Evolutionary conservation across 1,139 yeast genomes (phyloP).

Genomic region (Hansenula lynferdii): DNA sequence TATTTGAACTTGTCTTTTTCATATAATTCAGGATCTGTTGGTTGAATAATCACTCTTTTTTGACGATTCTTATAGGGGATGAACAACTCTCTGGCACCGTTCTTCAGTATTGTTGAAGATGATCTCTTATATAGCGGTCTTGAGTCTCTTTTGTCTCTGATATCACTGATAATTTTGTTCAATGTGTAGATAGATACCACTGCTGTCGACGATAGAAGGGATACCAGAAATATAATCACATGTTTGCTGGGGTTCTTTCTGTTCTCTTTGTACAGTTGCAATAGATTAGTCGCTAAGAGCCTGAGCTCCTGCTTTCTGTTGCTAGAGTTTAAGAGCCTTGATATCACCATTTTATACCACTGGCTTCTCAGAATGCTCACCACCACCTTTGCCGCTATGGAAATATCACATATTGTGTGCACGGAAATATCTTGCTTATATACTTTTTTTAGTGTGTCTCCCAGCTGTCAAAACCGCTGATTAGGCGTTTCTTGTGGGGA

Average conservation of each 20-base stretch:
- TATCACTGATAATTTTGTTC: constrained; percentile 21
- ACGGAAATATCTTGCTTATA: neutral
- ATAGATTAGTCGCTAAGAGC: constrained; percentile 14
- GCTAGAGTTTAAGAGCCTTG: constrained; percentile 12
- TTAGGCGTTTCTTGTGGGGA: constrained; percentile 1
- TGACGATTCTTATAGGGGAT: constrained; percentile 35
- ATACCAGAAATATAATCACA: constrained; percentile 20
- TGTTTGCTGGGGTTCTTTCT: constrained; percentile 21
- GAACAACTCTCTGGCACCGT: constrained; percentile 55
- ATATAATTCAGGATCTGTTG: constrained; percentile 33
- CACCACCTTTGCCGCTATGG: too few species aligned
- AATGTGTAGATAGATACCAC: constrained; percentile 15
- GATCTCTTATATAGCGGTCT: constrained; percentile 22
- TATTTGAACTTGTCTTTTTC: constrained; percentile 34
- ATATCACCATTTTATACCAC: constrained; percentile 9
- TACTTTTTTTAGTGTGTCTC: too few species aligned
- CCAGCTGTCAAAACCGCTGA: too few species aligned
- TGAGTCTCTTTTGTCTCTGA: constrained; percentile 22
- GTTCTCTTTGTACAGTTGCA: constrained; percentile 22
- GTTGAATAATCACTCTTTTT: constrained; percentile 31
- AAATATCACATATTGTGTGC: too few species aligned
- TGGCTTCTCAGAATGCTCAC: too few species aligned
- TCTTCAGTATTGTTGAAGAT: constrained; percentile 31
- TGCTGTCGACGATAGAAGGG: constrained; percentile 18
- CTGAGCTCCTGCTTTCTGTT: constrained; percentile 16